Evolutionary conservation across 345 rosid genomes (phyloP).

Genomic region (Bruguiera sexangula): DNA sequence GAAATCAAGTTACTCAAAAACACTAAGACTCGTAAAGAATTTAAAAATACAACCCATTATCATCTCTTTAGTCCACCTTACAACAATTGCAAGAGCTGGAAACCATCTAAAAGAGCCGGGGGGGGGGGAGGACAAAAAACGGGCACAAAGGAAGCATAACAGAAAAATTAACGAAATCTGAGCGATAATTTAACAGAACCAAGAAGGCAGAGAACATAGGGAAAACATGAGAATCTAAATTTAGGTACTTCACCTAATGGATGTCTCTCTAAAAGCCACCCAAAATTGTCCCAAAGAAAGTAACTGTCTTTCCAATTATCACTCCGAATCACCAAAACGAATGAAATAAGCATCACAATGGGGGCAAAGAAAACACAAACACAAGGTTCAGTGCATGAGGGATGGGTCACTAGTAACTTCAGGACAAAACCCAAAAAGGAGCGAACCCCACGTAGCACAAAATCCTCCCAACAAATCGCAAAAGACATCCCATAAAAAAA

Average conservation of each 20-base stretch:
- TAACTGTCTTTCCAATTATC: conserved; percentile 2
- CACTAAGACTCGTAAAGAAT: too few species aligned
- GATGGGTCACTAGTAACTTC: conserved; percentile 4
- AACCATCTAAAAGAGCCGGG: too few species aligned
- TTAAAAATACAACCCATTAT: too few species aligned
- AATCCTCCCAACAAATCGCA: conserved; percentile 30
- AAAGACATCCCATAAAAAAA: conserved; percentile 31
- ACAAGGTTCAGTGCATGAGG: conserved; percentile 24
- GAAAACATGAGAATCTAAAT: conserved; percentile 11
- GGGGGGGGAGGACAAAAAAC: too few species aligned
- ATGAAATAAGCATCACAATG: conserved; percentile 25
- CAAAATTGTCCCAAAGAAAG: conserved; percentile 14
- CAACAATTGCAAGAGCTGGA: neutral
- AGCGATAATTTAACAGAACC: neutral
- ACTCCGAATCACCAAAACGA: conserved; percentile 18
- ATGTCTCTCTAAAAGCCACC: conserved; percentile 6
- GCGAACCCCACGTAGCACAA: conserved; percentile 36
- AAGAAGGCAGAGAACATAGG: neutral
- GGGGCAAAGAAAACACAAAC: neutral
- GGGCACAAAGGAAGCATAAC: conserved; percentile 3
- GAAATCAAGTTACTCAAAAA: conserved; percentile 11
- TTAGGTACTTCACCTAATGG: conserved; percentile 20
- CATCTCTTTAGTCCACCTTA: too few species aligned
- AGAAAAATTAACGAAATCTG: neutral
- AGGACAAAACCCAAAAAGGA: conserved; percentile 24